A percentile compares a stretch with the other conserved stretches of the same genome.
Evolutionary conservation across 805 yeast genomes (phyloP).

Genomic region (Saturnispora ahearnii): DNA sequence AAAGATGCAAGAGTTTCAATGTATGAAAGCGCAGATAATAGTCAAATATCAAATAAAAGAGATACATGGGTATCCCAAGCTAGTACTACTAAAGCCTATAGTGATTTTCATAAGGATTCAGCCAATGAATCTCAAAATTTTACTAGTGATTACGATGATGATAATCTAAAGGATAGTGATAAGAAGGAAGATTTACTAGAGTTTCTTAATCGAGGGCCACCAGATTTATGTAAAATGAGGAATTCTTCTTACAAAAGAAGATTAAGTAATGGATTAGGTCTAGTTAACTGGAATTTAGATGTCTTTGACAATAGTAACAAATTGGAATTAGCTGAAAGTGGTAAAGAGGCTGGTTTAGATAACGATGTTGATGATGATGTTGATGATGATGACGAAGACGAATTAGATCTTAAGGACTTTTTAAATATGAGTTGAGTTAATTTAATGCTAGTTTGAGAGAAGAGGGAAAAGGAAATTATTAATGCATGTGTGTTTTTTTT

Average conservation of each 20-base stretch:
- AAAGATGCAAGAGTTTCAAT: background rate
- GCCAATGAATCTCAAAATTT: background rate
- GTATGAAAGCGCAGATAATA: background rate
- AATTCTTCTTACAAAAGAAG: background rate
- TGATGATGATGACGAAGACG: background rate
- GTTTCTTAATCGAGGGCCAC: slow-evolving; percentile 8
- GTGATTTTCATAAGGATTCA: background rate
- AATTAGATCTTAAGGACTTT: background rate
- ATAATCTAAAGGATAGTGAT: background rate
- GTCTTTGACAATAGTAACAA: background rate
- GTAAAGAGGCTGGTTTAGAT: background rate
- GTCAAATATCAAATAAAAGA: background rate
- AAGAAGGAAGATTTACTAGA: slow-evolving; percentile 7
- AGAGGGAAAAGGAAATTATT: background rate
- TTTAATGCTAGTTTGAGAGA: background rate
- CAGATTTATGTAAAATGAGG: background rate
- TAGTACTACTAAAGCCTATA: background rate
- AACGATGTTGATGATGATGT: background rate
- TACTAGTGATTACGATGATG: background rate
- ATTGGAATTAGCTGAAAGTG: background rate
- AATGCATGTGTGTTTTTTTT: background rate
- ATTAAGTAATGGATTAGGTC: background rate
- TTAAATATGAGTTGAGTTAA: background rate
- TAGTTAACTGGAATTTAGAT: slow-evolving; percentile 4
- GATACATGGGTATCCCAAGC: background rate